Evolutionary conservation across 2,329 filamentous ascomycete genomes (phyloP).

Genomic region (Xylariaceae sp.): DNA sequence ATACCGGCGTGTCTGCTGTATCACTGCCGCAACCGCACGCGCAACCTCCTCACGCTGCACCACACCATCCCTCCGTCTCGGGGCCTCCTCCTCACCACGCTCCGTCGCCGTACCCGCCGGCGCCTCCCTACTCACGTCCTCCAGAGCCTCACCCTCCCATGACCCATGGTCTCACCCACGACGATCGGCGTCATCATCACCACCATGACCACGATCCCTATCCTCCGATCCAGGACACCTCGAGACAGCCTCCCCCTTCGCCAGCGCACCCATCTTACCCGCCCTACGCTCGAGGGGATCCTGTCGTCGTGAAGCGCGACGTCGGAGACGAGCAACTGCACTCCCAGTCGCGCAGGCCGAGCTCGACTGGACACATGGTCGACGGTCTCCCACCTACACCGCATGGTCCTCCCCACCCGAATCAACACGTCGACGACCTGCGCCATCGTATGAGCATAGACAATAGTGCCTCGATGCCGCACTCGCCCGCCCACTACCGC

Average conservation of each 20-base stretch:
- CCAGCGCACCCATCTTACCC: slow-evolving; percentile 45
- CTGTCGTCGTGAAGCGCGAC: slow-evolving; percentile 56
- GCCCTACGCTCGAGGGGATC: slow-evolving; percentile 47
- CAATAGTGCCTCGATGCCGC: slow-evolving; percentile 43
- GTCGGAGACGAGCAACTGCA: slow-evolving; percentile 44
- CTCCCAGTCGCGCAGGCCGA: slow-evolving; percentile 48
- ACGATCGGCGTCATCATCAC: slow-evolving; percentile 56
- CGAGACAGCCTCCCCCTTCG: slow-evolving; percentile 45
- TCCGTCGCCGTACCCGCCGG: slow-evolving; percentile 37
- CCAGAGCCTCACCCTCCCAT: slow-evolving; percentile 38
- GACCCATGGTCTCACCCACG: slow-evolving; percentile 42
- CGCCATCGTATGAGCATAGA: slow-evolving; percentile 56
- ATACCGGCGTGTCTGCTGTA: slow-evolving; percentile 37
- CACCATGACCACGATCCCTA: slow-evolving; percentile 56
- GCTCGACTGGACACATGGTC: slow-evolving; percentile 45
- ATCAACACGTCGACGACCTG: slow-evolving; percentile 44
- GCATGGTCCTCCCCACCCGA: slow-evolving; percentile 35
- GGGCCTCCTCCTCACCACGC: slow-evolving; percentile 38
- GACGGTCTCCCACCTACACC: slow-evolving; percentile 37
- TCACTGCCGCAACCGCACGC: slow-evolving; percentile 44
- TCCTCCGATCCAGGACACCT: slow-evolving; percentile 54
- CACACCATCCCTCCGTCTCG: slow-evolving; percentile 32
- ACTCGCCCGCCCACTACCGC: slow-evolving; percentile 38
- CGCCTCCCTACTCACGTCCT: slow-evolving; percentile 37
- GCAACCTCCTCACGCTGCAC: slow-evolving; percentile 18